Percentiles rank a stretch among this genome's conserved stretches.
These are phyloP conservation scores for Ophiostoma novo-ulmi DNA, from an alignment of 2,329 filamentous ascomycete species.

Conservation along the genomic window DNA sequence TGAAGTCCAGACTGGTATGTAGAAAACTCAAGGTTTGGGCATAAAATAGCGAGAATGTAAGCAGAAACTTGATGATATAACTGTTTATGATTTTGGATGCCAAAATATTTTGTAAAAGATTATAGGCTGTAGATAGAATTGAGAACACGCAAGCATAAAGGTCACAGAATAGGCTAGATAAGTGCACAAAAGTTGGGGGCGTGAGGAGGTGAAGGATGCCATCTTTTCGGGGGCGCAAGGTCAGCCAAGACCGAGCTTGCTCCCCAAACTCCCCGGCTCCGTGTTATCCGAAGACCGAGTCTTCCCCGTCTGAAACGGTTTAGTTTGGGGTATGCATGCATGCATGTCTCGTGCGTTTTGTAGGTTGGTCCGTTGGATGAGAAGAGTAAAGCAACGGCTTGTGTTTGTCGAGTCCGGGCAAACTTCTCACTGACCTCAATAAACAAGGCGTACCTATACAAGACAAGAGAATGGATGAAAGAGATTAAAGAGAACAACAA, in stretches of 20 bases:
- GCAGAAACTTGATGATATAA: neutral
- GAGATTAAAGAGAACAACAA: neutral
- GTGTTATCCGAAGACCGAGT: conserved; percentile 11
- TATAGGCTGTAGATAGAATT: neutral
- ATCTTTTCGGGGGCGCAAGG: neutral
- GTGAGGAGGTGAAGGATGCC: neutral
- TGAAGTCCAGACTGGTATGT: neutral
- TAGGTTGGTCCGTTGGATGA: neutral
- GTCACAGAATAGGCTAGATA: neutral
- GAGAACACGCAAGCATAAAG: neutral
- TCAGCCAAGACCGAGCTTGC: conserved; percentile 12
- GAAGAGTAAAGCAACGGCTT: neutral
- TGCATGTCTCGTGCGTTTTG: neutral
- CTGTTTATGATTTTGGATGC: neutral
- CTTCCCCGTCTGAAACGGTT: conserved; percentile 7
- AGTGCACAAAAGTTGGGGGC: neutral
- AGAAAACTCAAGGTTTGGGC: neutral
- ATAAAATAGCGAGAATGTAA: neutral
- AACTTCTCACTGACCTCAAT: neutral
- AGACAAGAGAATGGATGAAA: neutral
- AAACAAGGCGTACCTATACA: neutral
- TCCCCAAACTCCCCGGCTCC: neutral
- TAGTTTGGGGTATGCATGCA: neutral
- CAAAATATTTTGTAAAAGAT: neutral
- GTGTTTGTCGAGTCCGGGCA: neutral